phyloP scores from a whole-genome alignment of 495 filamentous ascomycete species.

The Aspergillus sparsus region DNA sequence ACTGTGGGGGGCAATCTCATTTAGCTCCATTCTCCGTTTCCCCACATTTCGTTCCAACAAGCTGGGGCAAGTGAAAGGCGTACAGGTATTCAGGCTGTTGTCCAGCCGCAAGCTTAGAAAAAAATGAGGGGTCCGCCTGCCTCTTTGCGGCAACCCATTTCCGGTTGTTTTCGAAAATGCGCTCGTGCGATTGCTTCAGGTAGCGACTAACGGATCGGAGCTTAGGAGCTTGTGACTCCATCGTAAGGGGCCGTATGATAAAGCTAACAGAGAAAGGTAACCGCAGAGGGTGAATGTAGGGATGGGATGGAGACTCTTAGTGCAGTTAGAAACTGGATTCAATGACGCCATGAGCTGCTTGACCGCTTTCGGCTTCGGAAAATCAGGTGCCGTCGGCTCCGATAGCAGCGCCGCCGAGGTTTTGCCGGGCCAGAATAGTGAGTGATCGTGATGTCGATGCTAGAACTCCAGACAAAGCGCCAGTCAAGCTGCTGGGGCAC shows the following conservation, averaged over 20 bases:
- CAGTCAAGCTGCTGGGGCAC: too few species aligned
- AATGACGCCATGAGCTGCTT: too few species aligned
- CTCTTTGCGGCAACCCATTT: conserved; percentile 64
- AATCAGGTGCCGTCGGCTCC: too few species aligned
- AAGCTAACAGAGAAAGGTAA: too few species aligned
- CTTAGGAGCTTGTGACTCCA: background rate
- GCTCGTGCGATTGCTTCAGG: conserved; percentile 26
- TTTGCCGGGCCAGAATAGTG: too few species aligned
- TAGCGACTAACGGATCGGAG: conserved; percentile 12
- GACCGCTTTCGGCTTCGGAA: too few species aligned
- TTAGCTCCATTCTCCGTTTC: conserved; percentile 4
- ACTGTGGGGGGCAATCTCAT: conserved; percentile 12
- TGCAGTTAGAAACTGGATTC: too few species aligned
- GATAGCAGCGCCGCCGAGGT: too few species aligned
- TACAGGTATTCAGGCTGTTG: conserved; percentile 77
- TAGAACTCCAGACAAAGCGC: too few species aligned
- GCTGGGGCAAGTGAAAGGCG: conserved; percentile 23
- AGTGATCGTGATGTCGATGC: too few species aligned
- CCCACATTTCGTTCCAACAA: background rate
- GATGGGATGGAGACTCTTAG: too few species aligned
- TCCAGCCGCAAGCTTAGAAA: conserved; percentile 62
- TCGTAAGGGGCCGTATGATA: background rate
- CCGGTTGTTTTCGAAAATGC: conserved; percentile 55
- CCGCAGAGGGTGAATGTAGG: too few species aligned
- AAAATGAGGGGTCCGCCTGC: conserved; percentile 65